These are phyloP conservation scores for Lactarius hengduanensis DNA, from an alignment of 768 basidiomycete genomes.

Conservation along the genomic window DNA sequence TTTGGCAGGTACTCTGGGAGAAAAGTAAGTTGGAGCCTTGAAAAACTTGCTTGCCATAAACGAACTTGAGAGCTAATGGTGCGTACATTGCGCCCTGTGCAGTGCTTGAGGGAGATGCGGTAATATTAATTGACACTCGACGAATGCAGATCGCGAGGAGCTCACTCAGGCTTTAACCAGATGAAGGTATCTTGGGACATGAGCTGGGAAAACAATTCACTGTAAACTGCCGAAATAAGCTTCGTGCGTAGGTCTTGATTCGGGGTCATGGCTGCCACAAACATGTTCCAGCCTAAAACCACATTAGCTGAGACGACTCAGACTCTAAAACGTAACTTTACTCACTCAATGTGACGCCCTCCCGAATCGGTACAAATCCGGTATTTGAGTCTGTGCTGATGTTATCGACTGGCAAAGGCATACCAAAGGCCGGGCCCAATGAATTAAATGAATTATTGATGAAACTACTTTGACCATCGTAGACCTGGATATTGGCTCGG, in stretches of 20 bases:
- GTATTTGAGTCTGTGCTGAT: background rate
- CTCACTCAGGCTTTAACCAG: no score
- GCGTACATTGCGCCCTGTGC: background rate
- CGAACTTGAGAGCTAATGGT: background rate
- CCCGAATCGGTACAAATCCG: no score
- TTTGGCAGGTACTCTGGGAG: background rate
- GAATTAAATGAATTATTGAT: slow-evolving; percentile 1
- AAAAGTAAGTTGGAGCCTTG: background rate
- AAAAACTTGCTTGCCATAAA: background rate
- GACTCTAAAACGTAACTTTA: background rate
- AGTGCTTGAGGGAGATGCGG: background rate
- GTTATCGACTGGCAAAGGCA: slow-evolving; percentile 16
- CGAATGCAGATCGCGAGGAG: no score
- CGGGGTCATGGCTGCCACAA: slow-evolving; percentile 13
- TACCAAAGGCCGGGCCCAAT: no score
- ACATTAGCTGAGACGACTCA: background rate
- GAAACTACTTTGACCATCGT: slow-evolving; percentile 9
- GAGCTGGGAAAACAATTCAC: no score
- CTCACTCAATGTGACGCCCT: no score
- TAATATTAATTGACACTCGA: no score
- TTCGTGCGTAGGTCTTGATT: background rate
- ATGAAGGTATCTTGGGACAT: no score
- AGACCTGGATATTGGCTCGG: slow-evolving; percentile 14
- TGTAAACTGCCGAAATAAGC: no score
- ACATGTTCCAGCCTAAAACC: slow-evolving; percentile 14